These are phyloP conservation scores for Symbiodinium pilosum DNA, from an alignment of 73 alveolate species.

Conservation along the genomic window DNA sequence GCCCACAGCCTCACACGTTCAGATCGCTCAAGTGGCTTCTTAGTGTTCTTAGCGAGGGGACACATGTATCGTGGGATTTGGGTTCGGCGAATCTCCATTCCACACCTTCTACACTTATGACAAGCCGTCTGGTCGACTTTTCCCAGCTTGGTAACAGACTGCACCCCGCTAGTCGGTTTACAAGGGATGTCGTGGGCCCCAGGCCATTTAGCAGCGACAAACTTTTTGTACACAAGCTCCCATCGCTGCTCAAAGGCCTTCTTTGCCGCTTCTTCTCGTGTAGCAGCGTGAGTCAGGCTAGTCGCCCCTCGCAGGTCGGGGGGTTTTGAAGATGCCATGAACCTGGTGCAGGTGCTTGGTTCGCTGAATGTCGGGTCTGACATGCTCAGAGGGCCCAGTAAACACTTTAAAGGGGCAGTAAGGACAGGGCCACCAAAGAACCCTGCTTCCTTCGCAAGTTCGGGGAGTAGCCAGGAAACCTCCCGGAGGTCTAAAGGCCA, in stretches of 20 bases:
- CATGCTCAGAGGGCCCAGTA: background rate
- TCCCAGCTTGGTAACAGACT: background rate
- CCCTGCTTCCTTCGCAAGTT: no score
- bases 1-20: background rate
- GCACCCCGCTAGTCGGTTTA: background rate
- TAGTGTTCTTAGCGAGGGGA: background rate
- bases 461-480: background rate
- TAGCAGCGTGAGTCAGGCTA: background rate
- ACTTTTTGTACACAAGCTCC: background rate
- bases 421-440: background rate
- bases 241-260: background rate
- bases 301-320: background rate
- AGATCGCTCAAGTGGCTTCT: background rate
- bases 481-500: background rate
- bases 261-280: background rate
- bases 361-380: background rate
- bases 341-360: background rate
- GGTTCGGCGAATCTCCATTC: background rate
- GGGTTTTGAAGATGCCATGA: background rate
- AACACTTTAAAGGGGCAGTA: background rate
- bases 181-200: background rate
- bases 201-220: background rate
- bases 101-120: background rate
- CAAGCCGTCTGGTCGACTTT: background rate
- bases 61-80: background rate